phyloP scores from a whole-genome alignment of 768 basidiomycete species.

The Lentinula boryana region DNA sequence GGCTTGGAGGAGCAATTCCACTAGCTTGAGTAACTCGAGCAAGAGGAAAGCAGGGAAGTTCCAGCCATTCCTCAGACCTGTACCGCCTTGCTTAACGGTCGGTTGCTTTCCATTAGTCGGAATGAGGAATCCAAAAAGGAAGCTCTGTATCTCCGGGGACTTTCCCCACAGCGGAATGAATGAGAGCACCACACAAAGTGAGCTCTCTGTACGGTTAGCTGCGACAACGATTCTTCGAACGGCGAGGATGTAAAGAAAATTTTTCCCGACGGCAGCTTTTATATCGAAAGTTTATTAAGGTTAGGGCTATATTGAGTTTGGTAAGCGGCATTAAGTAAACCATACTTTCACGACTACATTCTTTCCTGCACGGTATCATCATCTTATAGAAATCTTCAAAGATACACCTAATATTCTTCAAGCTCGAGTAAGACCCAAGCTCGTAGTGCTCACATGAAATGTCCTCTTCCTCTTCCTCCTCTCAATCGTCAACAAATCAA shows the following conservation, averaged over 20 bases:
- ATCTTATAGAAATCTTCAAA: too few relatives aligned
- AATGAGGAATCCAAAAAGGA: slow-evolving; percentile 43
- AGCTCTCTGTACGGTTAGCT: slow-evolving; percentile 64
- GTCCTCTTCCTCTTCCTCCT: slow-evolving; percentile 2
- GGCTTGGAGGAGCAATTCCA: slow-evolving; percentile 40
- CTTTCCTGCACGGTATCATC: too few relatives aligned
- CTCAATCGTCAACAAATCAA: slow-evolving; percentile 13
- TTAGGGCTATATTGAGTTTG: background rate
- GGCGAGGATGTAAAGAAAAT: slow-evolving; percentile 33
- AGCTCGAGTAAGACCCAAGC: too few relatives aligned
- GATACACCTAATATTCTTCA: too few relatives aligned
- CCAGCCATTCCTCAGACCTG: slow-evolving; percentile 46
- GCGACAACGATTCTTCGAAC: slow-evolving; percentile 83
- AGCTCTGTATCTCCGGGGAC: slow-evolving; percentile 87
- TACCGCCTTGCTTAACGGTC: slow-evolving; percentile 66
- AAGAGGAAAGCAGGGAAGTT: slow-evolving; percentile 28
- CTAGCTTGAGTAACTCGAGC: slow-evolving; percentile 13
- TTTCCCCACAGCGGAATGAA: slow-evolving; percentile 79
- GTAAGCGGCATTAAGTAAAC: slow-evolving; percentile 17
- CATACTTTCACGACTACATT: too few relatives aligned
- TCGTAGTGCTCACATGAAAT: background rate
- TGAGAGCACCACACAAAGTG: slow-evolving; percentile 25
- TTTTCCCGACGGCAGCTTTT: slow-evolving; percentile 12
- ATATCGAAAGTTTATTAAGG: background rate
- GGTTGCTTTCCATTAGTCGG: slow-evolving; percentile 62